These are phyloP conservation scores for Saccharomyces hybrid DNA, from an alignment of 1,139 yeast genomes.

Conservation along the genomic window DNA sequence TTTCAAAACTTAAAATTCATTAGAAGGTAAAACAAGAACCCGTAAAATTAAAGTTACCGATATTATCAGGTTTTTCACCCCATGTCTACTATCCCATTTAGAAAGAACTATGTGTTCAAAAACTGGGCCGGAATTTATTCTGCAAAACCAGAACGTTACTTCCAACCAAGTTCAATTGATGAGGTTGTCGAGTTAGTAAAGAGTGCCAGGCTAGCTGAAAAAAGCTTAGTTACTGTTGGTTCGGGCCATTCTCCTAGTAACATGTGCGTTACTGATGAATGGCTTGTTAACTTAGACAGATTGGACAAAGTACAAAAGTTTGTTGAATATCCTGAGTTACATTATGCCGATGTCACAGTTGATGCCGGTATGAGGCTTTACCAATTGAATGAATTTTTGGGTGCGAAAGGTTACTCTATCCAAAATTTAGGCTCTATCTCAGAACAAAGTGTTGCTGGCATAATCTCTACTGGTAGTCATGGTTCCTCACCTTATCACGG, in stretches of 20 bases:
- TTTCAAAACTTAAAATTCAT: neutral
- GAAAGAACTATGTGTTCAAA: constrained; percentile 30
- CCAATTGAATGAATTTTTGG: constrained; percentile 64
- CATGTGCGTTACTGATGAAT: constrained; percentile 78
- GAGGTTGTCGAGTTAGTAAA: constrained; percentile 59
- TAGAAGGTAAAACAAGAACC: neutral
- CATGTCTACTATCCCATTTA: neutral
- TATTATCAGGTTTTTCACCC: neutral
- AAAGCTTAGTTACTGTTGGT: constrained; percentile 79
- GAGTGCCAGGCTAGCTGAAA: constrained; percentile 50
- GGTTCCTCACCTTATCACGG: constrained; percentile 94
- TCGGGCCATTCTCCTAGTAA: constrained; percentile 95
- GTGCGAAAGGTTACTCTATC: constrained; percentile 59
- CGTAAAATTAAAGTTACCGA: neutral
- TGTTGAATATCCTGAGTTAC: constrained; percentile 39
- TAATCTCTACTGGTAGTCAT: constrained; percentile 93
- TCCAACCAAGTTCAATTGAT: constrained; percentile 63
- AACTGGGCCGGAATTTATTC: constrained; percentile 93
- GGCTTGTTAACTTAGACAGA: constrained; percentile 83
- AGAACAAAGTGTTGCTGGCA: constrained; percentile 90
- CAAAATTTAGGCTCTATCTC: constrained; percentile 92
- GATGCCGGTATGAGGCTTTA: constrained; percentile 87
- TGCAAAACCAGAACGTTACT: constrained; percentile 66
- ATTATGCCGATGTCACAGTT: constrained; percentile 81
- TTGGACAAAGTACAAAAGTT: constrained; percentile 49